A percentile compares a stretch with the other conserved stretches of the same genome.
phyloP scores from a whole-genome alignment of 306 rosid genomes.

The Sicyos baderoa region DNA sequence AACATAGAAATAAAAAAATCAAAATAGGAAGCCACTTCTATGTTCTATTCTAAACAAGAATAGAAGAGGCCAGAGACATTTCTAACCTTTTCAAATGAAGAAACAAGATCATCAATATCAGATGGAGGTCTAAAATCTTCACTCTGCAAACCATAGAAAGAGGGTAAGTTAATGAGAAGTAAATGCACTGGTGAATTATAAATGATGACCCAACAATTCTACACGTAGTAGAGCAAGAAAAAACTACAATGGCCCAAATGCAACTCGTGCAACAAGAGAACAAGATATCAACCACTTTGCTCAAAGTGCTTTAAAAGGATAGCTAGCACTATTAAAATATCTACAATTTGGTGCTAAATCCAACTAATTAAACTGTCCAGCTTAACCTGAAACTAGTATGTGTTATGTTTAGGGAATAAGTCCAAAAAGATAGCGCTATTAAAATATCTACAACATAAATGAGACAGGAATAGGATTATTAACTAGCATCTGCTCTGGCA shows the following conservation, averaged over 20 bases:
- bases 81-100: constrained; percentile 78
- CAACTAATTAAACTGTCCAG: background rate
- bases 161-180: constrained; percentile 25
- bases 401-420: background rate
- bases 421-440: background rate
- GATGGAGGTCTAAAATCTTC: constrained; percentile 51
- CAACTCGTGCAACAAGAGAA: background rate
- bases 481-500: background rate
- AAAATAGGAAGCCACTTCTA: constrained; percentile 2
- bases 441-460: background rate
- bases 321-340: too few species aligned
- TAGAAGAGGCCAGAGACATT: background rate
- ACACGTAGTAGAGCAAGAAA: background rate
- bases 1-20: background rate
- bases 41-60: background rate
- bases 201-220: background rate
- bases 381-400: background rate
- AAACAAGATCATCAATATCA: constrained; percentile 69
- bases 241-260: background rate
- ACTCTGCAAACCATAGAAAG: constrained; percentile 42
- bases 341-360: too few species aligned
- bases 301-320: background rate
- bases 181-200: background rate
- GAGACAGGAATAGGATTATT: too few species aligned
- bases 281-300: background rate